Base-by-base conservation (phyloP, 768 basidiomycete species). In the Podaxis sp. region DNA sequence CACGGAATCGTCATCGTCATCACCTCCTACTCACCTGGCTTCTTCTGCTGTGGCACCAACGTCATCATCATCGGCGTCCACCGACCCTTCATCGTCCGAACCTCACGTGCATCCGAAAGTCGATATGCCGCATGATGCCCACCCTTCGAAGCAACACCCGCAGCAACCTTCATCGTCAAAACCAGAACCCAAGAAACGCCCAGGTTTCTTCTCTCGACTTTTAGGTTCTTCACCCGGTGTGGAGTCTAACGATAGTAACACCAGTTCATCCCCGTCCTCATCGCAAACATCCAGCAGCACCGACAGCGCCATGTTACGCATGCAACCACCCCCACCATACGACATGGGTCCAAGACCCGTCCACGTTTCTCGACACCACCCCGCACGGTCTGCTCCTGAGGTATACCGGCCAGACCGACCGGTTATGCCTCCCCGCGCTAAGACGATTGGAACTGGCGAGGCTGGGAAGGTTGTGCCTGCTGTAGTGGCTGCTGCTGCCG, bases 361-460 rank as follows among this genome's bases (percentile, higher is more conserved):
- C 33, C 41, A 46, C 17, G 17, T 54, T 54, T 40, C 52, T 20
- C 60, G 46, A n/a, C 55, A 30, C n/a, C 52, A 17, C n/a, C 36
- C 30, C 7, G 15, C 61, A 33, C 44, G 54, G 8, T 56, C 54
- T 48, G 28, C 60, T 10, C 60, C 53, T 22, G 60, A 62, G 33
- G 8, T 56, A 66, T 40, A 53, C 54, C 46, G 48, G 63, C 24
- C 62, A 33, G 66, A 59, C 7, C 66, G 69, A 55, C 74, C 72
- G 22, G 53, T 46, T 20, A 59, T 68, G 44, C 65, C 69, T 52
- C 69, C 65, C 38, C 70, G 71, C 38, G 64, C 67, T 38, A 72
- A 69, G 37, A 65, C 70, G 24, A 62, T 71, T 28, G 66, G 65
- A 13, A 68, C 66, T 55, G 68, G 69, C 17, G 69, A 67, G 58